A percentile compares a stretch with the other conserved stretches of the same genome.
phyloP scores from a whole-genome alignment of 305 asterid genomes.

The Solanum chacoense region DNA sequence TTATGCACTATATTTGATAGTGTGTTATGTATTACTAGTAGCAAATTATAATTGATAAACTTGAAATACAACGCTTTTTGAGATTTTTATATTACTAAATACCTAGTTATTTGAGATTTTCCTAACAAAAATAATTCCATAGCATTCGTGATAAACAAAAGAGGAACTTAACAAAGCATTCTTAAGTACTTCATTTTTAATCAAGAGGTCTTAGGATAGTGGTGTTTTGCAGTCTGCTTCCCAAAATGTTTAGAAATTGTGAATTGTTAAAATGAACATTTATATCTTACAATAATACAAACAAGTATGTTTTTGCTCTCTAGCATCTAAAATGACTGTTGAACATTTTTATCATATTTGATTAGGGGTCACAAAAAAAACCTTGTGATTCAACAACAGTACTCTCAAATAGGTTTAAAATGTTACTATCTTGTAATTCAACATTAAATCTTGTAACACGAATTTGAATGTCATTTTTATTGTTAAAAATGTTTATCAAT shows the following conservation, averaged over 20 bases:
- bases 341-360: background rate
- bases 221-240: background rate
- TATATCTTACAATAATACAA: background rate
- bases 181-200: no score
- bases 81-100: background rate
- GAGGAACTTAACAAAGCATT: background rate
- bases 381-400: background rate
- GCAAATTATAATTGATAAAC: background rate
- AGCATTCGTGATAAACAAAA: background rate
- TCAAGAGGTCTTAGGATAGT: background rate
- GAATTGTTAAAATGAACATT: background rate
- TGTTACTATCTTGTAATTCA: background rate
- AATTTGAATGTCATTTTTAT: background rate
- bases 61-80: no score
- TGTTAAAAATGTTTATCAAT: background rate
- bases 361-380: background rate
- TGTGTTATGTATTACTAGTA: background rate
- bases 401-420: background rate
- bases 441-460: background rate
- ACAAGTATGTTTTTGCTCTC: background rate
- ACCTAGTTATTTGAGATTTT: background rate
- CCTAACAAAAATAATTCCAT: background rate
- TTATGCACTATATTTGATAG: background rate
- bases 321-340: background rate
- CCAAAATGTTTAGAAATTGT: background rate